Evolutionary conservation across 495 filamentous ascomycete species (phyloP), one percentile per base, ranked within the genome.

Genomic region (Hypoxylon perforatum): DNA sequence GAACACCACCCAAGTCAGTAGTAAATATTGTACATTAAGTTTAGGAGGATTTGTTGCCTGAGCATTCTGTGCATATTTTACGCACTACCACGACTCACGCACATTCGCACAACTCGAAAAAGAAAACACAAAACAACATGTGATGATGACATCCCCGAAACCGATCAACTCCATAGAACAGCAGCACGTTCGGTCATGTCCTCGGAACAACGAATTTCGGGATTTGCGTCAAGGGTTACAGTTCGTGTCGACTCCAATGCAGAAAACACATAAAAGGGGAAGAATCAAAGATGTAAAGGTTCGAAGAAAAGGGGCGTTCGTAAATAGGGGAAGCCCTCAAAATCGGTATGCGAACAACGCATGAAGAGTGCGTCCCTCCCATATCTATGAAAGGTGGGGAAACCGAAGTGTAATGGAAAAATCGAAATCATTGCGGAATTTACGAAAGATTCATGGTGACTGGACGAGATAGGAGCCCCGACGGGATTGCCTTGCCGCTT

Each of bases 1-100:
- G 18, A 48, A 19, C 30, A 21, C 41, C 17, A 41, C 11, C n/a
- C 41, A 10, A 36, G 45, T 47, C 23, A 49, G 54, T 36, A 35
- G 53, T 54, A 36, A n/a, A 55, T 60, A 69, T 57, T 64, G 66
- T 65, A 69, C 66, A 69, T 69, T 61, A 69, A 52, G 38, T 54
- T 51, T 51, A 61, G 38, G 54, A 48, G 25, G 35, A 22, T n/a
- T n/a, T 14, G 22, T 12, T 51, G 39, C 50, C 54, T 17, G 49
- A 58, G 41, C 54, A 64, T 58, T 56, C 55, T 63, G 55, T 60
- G 55, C 51, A 33, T 38, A 48, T 14, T 12, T 4, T 11, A 25
- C 42, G 17, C 45, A 48, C 30, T 11, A 48, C 41, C 3, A 19
- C 17, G 1, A 48, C 19, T 10, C 8, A 44, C 54, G 7, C 1